Base-by-base conservation (phyloP, 1,284 basidiomycete genomes). In the Boletus sp. region DNA sequence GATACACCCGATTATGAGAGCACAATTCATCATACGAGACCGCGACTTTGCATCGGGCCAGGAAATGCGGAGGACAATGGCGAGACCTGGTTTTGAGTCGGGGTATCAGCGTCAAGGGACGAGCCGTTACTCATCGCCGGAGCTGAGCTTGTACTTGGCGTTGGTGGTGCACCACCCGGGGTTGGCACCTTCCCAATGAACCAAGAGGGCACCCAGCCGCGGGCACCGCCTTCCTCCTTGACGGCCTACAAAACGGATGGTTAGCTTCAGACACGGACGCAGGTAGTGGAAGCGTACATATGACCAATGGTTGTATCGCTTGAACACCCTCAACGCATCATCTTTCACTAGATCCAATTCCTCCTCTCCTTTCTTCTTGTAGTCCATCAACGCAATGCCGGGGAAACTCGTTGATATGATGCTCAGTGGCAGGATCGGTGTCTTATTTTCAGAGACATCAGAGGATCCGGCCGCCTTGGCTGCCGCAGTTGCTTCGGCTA, bases 221-320 rank as follows among this genome's bases (percentile, higher is more conserved):
- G 80, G 65, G 91, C 87, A 45, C 92, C 92, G 22, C 81, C 83
- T 13, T 88, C 84, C 62, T 93, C 87, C 66, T 91, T 91, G 58
- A 95, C 90, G 54, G 90, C 88, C 82, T 91, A 61, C 14, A 50
- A 53, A 48, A 48, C 50, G 13, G 23, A 40, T 37, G 19, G 34
- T 53, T 41, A 44, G 39, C 41, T 41, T 35, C 32, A 26, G 48
- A 38, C 29, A 47, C 27, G 6, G 17, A n/a, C 25, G 4, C 3
- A 23, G 19, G 16, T 3, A 20, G 36, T 8, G 8, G n/a, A 41
- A n/a, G 73, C 80, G 51, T 57, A 87, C 85, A 69, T 93, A 94
- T 69, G 87, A 92, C 92, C 94, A 96, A 72, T 95, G 91, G 57
- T 96, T 96, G 68, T 97, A 98, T 59, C 91, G 82, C 74, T 97